phyloP scores from a whole-genome alignment of 75 land plant genomes.

The Picea glauca region DNA sequence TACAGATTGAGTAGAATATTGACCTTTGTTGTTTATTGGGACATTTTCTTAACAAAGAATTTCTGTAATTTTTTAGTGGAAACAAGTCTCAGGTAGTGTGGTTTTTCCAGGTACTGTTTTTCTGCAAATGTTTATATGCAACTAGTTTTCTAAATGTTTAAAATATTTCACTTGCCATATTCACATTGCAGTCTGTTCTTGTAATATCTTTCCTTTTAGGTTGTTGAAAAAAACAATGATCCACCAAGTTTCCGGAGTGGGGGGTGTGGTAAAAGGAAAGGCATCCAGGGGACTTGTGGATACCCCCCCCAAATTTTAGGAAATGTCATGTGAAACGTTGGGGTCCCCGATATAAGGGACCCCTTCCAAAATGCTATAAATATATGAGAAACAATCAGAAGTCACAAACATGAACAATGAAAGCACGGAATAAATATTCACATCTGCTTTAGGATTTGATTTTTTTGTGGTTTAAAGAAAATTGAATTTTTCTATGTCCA shows the following conservation, averaged over 20 bases:
- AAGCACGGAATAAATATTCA: too few species aligned
- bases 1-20: not conserved
- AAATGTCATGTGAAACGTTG: not conserved
- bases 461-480: too few species aligned
- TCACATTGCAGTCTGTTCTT: not conserved
- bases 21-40: not conserved
- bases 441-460: too few species aligned
- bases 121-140: not conserved
- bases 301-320: not conserved
- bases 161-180: not conserved
- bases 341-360: not conserved
- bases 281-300: not conserved
- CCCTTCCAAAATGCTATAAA: not conserved
- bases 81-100: not conserved
- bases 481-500: too few species aligned
- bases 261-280: not conserved
- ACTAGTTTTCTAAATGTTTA: not conserved
- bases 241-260: slow-evolving; percentile 8
- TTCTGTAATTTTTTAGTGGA: too few species aligned
- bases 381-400: too few species aligned
- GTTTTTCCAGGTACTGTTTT: not conserved
- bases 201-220: not conserved
- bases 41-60: not conserved
- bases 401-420: too few species aligned
- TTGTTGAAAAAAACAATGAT: not conserved